A percentile compares a stretch with the other conserved stretches of the same genome.
Evolutionary conservation across 345 rosid genomes (phyloP).

Genomic region (Rubroshorea leprosula): DNA sequence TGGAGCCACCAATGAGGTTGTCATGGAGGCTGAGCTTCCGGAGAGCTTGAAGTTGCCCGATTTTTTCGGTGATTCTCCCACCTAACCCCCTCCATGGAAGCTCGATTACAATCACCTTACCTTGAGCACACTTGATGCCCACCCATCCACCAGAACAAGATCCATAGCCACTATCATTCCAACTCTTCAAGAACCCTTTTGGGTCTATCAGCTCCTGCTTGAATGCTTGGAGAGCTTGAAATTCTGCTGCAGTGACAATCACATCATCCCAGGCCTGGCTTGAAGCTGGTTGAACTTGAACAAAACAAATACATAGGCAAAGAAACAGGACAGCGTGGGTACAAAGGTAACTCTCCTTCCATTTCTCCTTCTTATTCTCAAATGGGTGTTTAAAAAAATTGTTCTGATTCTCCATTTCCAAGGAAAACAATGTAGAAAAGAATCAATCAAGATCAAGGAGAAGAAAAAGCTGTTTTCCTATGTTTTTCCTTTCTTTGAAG

Average conservation of each 20-base stretch:
- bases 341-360: constrained; percentile 22
- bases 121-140: constrained; percentile 89
- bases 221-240: constrained; percentile 68
- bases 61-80: constrained; percentile 70
- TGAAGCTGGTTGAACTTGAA: constrained; percentile 23
- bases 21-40: constrained; percentile 84
- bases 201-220: constrained; percentile 60
- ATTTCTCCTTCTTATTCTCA: constrained; percentile 25
- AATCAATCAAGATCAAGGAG: neutral
- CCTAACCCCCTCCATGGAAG: constrained; percentile 92
- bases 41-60: constrained; percentile 77
- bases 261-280: constrained; percentile 66
- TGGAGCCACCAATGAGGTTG: constrained; percentile 56
- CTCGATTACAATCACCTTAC: constrained; percentile 78
- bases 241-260: constrained; percentile 68
- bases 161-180: constrained; percentile 68
- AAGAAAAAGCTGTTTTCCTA: neutral
- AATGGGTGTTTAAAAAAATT: constrained; percentile 8
- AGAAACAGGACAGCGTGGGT: constrained; percentile 24
- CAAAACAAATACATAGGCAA: constrained; percentile 12
- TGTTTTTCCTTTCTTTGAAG: neutral
- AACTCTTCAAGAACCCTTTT: constrained; percentile 62
- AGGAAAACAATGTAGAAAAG: neutral
- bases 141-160: constrained; percentile 91
- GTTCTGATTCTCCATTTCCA: neutral